phyloP scores from a whole-genome alignment of 176 grass and related monocot genomes.

The Bromus sterilis region DNA sequence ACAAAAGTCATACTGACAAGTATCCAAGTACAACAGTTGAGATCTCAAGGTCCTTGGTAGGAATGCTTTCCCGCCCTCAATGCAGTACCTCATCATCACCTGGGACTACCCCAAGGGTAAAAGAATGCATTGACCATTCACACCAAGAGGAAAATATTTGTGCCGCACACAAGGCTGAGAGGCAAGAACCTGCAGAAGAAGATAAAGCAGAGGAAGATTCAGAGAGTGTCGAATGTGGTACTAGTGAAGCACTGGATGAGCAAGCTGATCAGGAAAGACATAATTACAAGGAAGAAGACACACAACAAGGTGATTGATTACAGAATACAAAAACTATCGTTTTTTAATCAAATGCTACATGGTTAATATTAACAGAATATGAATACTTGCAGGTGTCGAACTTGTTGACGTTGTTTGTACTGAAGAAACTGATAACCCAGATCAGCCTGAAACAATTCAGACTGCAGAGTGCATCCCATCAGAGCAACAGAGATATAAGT shows the following conservation, averaged over 20 bases:
- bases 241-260: not conserved
- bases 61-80: conserved; percentile 57
- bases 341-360: not conserved
- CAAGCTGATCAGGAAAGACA: conserved; percentile 19
- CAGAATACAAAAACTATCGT: not conserved
- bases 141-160: conserved; percentile 15
- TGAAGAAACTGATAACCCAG: conserved; percentile 2
- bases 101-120: conserved; percentile 16
- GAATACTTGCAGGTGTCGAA: conserved; percentile 17
- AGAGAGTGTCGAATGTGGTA: not conserved
- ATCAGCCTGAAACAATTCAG: not conserved
- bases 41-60: conserved; percentile 53
- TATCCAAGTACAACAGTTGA: conserved; percentile 22
- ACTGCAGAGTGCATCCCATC: not conserved
- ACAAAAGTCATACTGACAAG: conserved; percentile 29
- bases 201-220: not conserved
- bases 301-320: conserved; percentile 20
- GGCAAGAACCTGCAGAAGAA: conserved; percentile 16
- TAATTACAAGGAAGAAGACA: conserved; percentile 17
- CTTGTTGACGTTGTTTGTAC: not conserved
- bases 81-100: conserved; percentile 27
- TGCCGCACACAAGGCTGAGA: conserved; percentile 2
- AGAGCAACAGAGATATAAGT: conserved; percentile 18
- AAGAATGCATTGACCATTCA: conserved; percentile 25
- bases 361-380: not conserved